Base-by-base conservation (phyloP, 768 basidiomycete species). In the Russula abietina region DNA sequence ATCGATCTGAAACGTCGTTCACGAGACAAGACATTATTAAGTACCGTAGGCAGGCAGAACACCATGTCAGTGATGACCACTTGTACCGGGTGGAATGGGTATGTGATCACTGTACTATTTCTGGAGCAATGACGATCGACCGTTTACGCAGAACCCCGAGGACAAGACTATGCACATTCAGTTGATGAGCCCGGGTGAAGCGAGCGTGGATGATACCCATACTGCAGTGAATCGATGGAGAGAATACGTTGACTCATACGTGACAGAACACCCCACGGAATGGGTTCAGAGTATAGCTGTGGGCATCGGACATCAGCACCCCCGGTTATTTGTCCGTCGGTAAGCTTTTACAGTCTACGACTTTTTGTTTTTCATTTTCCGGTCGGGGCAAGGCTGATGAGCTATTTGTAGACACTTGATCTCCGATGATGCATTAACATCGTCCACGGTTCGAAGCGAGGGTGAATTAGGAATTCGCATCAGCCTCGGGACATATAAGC, bases 81-180 rank as follows among this genome's bases (percentile, higher is more conserved):
- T 72, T 91, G 65, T 91, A 90, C 72, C 82, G 85, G 61, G 72
- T 93, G 19, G 84, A 90, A 78, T 92, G 89, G 89, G 91, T 90
- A 71, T 67, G 83, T 77, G 14, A n/a, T 28, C 22, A 4, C 5
- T 24, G 38, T 16, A 33, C 50, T 36, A 66, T 59, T 55, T 49
- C 0, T 38, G 30, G 5, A 43, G 28, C 52, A 30, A 55, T 65
- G 57, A 69, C 32, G 48, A 54, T 59, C 38, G 33, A 59, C 10
- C 8, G 11, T 16, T 10, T 54, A 69, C 12, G 60, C 73, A 91
- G 89, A 81, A 83, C 58, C 74, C 75, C 30, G 80, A 80, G 60
- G 68, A 74, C 66, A 83, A 81, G 73, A 78, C 72, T 60, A 81
- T 91, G 74, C 77, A 76, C 57, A 76, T 91, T 41, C 83, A 83